Conservation (phyloP, 352 stramenopile species). For the Stramenopiles sp. region DNA sequence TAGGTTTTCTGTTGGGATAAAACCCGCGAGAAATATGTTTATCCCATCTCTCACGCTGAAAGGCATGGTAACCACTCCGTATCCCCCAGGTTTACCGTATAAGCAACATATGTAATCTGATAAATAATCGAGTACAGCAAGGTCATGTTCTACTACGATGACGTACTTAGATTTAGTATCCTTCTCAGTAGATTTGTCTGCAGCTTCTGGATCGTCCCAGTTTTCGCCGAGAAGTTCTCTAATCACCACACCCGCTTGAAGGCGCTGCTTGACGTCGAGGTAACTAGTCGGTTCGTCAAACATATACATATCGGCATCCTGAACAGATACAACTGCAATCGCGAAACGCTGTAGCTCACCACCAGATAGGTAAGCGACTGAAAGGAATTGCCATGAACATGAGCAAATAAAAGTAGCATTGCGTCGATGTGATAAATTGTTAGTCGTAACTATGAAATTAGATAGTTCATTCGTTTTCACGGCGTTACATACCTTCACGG, state of each 20-base stretch:
- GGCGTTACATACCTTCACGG: slow-evolving; percentile 80
- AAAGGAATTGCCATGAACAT: slow-evolving; percentile 27
- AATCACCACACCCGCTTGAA: slow-evolving; percentile 93
- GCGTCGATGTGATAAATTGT: too few relatives aligned
- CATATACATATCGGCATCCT: slow-evolving; percentile 97
- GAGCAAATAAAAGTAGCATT: slow-evolving; percentile 1
- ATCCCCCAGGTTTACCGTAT: slow-evolving; percentile 89
- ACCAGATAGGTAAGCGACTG: slow-evolving; percentile 50
- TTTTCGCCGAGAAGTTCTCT: slow-evolving; percentile 77
- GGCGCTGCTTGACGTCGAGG: slow-evolving; percentile 94
- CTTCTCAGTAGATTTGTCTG: slow-evolving; percentile 4
- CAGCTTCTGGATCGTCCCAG: neutral
- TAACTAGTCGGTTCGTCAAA: slow-evolving; percentile 99
- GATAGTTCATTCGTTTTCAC: too few relatives aligned
- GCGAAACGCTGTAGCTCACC: slow-evolving; percentile 98
- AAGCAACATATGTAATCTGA: slow-evolving; percentile 98
- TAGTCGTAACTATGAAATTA: too few relatives aligned
- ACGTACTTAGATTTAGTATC: slow-evolving; percentile 57
- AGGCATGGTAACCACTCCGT: slow-evolving; percentile 99
- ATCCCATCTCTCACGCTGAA: slow-evolving; percentile 98
- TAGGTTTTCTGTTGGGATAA: slow-evolving; percentile 98
- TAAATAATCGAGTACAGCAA: slow-evolving; percentile 97
- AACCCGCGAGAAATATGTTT: slow-evolving; percentile 98
- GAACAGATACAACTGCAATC: slow-evolving; percentile 82
- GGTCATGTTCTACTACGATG: slow-evolving; percentile 98